Percentiles rank a stretch among this genome's conserved stretches.
These are phyloP conservation scores for Hepatocystis sp. DNA, from an alignment of 169 alveolate genomes.

Conservation along the genomic window DNA sequence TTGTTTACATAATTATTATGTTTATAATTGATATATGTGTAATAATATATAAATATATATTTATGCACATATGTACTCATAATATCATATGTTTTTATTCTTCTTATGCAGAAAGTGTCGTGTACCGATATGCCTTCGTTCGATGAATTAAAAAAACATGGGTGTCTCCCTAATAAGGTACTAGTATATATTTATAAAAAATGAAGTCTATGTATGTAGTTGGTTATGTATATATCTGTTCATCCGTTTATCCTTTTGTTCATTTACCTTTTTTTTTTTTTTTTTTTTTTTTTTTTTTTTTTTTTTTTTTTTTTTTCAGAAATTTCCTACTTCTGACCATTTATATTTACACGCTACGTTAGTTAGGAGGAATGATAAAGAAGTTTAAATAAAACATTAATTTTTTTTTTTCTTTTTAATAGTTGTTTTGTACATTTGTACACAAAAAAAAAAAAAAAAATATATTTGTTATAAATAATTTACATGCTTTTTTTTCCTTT, in stretches of 20 bases:
- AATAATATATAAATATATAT: too few species aligned
- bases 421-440: neutral
- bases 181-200: too few species aligned
- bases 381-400: neutral
- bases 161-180: conserved; percentile 70
- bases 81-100: neutral
- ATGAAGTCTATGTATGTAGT: too few species aligned
- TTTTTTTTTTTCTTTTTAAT: neutral
- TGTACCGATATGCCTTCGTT: conserved; percentile 39
- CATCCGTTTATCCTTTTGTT: neutral
- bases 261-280: conserved; percentile 3
- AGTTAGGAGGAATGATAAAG: conserved; percentile 26
- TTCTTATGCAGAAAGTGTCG: conserved; percentile 37
- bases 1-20: too few species aligned
- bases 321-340: conserved; percentile 53
- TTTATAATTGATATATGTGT: too few species aligned
- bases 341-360: conserved; percentile 68
- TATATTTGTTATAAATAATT: too few species aligned
- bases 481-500: too few species aligned
- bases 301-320: conserved; percentile 20
- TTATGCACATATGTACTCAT: conserved; percentile 12
- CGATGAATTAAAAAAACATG: conserved; percentile 39
- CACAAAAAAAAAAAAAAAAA: too few species aligned
- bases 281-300: neutral
- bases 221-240: too few species aligned